phyloP scores from a whole-genome alignment of 192 early-diverging fungal genomes.

The Backusella morwellensis region DNA sequence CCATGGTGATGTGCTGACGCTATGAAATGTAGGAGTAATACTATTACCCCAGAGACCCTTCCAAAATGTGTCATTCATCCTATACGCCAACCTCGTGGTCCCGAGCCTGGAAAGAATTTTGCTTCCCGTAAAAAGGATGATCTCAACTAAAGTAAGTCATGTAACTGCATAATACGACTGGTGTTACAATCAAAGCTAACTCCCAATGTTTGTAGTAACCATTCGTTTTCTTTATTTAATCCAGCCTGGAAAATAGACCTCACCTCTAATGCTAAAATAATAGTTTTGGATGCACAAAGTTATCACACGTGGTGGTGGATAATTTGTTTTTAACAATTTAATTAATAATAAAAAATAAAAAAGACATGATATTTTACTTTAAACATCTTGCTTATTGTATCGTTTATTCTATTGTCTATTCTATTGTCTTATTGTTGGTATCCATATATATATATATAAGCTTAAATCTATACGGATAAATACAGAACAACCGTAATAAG shows the following conservation, averaged over 20 bases:
- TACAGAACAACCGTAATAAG: neutral
- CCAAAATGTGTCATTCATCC: constrained; percentile 57
- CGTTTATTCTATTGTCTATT: neutral
- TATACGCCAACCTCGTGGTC: constrained; percentile 71
- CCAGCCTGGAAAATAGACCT: neutral
- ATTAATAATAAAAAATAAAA: neutral
- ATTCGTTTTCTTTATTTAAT: neutral
- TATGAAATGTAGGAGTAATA: constrained; percentile 7
- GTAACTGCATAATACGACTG: neutral
- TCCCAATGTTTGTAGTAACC: too few species aligned
- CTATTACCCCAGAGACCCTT: neutral
- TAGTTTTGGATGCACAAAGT: neutral
- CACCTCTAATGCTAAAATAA: neutral
- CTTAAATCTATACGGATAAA: too few species aligned
- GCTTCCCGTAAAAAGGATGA: constrained; percentile 48
- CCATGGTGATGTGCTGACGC: neutral
- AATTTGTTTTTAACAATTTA: neutral
- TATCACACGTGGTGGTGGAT: neutral
- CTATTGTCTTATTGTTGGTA: neutral
- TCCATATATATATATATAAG: neutral
- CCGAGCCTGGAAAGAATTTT: constrained; percentile 72
- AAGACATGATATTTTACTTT: neutral
- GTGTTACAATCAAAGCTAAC: neutral
- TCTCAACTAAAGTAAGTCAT: neutral
- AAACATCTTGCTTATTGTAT: neutral